Evolutionary conservation across 305 asterid species (phyloP).

Genomic region (Rubia balearica): DNA sequence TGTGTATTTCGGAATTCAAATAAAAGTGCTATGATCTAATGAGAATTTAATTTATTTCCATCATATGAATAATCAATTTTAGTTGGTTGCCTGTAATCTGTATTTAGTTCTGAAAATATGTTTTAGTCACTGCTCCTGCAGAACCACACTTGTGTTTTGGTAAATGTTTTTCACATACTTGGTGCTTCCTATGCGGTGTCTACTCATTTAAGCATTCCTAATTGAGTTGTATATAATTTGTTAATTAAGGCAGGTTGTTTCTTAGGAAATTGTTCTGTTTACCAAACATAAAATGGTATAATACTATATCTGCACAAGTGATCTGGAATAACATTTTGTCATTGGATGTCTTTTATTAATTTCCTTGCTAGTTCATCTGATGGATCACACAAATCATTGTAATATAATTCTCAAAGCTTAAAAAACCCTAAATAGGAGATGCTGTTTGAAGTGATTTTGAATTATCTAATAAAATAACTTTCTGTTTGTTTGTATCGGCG

Average conservation of each 20-base stretch:
- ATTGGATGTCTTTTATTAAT: not conserved
- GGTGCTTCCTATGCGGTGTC: not conserved
- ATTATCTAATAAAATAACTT: not conserved
- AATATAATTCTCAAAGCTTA: not conserved
- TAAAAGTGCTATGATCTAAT: constrained; percentile 1
- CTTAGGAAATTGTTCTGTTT: not conserved
- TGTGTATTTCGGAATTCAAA: not conserved
- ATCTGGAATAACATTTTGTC: constrained; percentile 1
- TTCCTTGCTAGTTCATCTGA: not conserved
- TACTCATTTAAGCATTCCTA: not conserved
- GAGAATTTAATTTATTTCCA: not conserved
- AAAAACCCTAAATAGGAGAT: not conserved
- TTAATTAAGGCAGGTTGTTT: not conserved
- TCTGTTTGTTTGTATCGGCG: constrained; percentile 5
- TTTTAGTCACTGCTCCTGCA: not conserved
- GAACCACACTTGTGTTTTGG: not conserved
- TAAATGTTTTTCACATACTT: not conserved
- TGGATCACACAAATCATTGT: not conserved
- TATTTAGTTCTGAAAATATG: not conserved
- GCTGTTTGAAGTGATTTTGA: constrained; percentile 1
- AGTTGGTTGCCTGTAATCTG: not conserved
- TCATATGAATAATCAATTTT: not conserved
- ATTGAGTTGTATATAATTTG: not conserved
- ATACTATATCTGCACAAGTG: not conserved
- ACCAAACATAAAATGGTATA: not conserved